These are phyloP conservation scores for Orbilia javanica DNA, from an alignment of 2,329 filamentous ascomycete genomes.

Conservation along the genomic window DNA sequence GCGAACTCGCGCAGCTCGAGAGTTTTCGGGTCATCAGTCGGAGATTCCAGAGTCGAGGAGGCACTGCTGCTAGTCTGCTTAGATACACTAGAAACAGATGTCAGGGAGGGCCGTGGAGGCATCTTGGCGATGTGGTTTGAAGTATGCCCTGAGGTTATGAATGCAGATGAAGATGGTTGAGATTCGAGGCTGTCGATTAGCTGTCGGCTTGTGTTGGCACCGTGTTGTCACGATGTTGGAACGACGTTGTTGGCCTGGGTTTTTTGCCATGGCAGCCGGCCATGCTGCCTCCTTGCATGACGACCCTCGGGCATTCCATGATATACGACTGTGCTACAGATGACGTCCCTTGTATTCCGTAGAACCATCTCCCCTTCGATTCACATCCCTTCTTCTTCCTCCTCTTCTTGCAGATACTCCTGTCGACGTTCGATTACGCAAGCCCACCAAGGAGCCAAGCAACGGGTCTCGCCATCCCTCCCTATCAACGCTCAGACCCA, in stretches of 20 bases:
- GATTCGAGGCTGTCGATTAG: constrained; percentile 1
- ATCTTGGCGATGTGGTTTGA: constrained; percentile 4
- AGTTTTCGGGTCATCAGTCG: constrained; percentile 50
- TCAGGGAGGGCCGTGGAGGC: constrained; percentile 35
- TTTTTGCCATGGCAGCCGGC: constrained; percentile 24
- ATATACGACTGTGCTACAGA: not conserved
- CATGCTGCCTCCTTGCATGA: constrained; percentile 9
- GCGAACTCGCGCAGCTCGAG: constrained; percentile 54
- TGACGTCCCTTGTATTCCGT: constrained; percentile 16
- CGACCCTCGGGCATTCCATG: constrained; percentile 11
- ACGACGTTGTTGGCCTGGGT: constrained; percentile 16
- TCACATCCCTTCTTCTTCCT: constrained; percentile 9
- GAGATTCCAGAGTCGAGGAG: constrained; percentile 40
- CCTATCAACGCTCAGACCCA: constrained; percentile 36
- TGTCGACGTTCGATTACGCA: constrained; percentile 1
- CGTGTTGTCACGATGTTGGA: constrained; percentile 39
- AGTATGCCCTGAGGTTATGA: not conserved
- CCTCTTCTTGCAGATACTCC: not conserved
- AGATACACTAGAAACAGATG: constrained; percentile 27
- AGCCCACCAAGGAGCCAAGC: constrained; percentile 22
- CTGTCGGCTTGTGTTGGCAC: not conserved
- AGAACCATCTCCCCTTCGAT: constrained; percentile 15
- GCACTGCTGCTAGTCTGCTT: constrained; percentile 36
- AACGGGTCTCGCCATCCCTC: constrained; percentile 17
- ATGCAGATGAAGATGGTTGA: no score